Conservation (phyloP, 1,139 yeast genomes). For the Chernovozyma sophiae-reginae region DNA sequence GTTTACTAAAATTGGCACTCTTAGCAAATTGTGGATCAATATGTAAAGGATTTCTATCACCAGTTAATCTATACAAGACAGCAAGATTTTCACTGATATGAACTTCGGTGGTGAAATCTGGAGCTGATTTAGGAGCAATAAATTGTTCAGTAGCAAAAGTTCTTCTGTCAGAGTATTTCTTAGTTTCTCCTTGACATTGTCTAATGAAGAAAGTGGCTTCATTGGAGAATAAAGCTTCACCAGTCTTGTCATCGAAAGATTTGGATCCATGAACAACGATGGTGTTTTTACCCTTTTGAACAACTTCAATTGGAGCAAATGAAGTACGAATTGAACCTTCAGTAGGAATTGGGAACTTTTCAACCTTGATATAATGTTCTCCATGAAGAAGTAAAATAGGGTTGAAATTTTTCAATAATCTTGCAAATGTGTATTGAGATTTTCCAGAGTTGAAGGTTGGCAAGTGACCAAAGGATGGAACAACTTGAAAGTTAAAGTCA, state of each 20-base stretch:
- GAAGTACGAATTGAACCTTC: constrained; percentile 60
- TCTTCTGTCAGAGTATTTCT: constrained; percentile 44
- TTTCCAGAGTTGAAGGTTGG: constrained; percentile 57
- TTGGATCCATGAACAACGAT: constrained; percentile 72
- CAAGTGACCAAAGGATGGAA: constrained; percentile 90
- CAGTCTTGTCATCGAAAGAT: constrained; percentile 66
- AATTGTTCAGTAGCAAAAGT: constrained; percentile 63
- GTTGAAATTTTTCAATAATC: constrained; percentile 74
- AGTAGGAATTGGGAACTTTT: constrained; percentile 77
- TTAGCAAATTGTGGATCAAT: constrained; percentile 89
- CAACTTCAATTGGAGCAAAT: constrained; percentile 64
- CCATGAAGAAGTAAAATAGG: constrained; percentile 91
- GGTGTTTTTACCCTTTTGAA: constrained; percentile 89
- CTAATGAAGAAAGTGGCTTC: constrained; percentile 86
- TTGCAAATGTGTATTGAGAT: constrained; percentile 49
- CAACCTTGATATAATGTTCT: constrained; percentile 84
- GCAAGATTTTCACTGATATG: constrained; percentile 76
- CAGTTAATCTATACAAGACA: constrained; percentile 84
- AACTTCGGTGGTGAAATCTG: constrained; percentile 63
- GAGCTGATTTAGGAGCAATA: constrained; percentile 58
- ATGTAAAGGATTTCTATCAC: constrained; percentile 94
- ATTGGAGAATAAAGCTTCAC: constrained; percentile 69
- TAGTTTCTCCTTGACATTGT: constrained; percentile 69
- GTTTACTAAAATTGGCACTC: constrained; percentile 81
- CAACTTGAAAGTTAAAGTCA: constrained; percentile 73